Evolutionary conservation across 2,329 filamentous ascomycete genomes (phyloP).

Genomic region (Pseudogymnoascus pannorum): DNA sequence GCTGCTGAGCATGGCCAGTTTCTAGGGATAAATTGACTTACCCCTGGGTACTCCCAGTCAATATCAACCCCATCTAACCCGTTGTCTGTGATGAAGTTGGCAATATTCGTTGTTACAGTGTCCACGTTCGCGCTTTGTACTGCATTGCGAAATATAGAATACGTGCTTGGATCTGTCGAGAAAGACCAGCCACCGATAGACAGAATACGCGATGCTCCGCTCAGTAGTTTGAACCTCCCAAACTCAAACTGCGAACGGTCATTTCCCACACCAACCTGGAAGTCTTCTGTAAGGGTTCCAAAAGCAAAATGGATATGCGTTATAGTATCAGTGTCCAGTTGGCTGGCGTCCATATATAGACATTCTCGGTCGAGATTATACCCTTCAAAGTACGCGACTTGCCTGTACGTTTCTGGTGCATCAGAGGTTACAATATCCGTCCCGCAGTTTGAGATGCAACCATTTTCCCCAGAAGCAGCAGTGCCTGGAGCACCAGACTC

Average conservation of each 20-base stretch:
- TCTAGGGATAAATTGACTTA: not conserved
- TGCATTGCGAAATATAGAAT: conserved; percentile 19
- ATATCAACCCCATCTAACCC: conserved; percentile 29
- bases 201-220: conserved; percentile 30
- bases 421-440: conserved; percentile 27
- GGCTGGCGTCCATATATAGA: conserved; percentile 21
- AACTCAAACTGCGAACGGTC: not conserved
- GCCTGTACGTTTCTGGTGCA: conserved; percentile 15
- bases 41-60: conserved; percentile 37
- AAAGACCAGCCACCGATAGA: conserved; percentile 40
- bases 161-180: conserved; percentile 28
- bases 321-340: conserved; percentile 23
- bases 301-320: conserved; percentile 32
- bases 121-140: conserved; percentile 30
- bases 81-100: conserved; percentile 29
- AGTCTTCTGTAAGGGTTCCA: too few relatives aligned
- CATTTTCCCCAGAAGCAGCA: conserved; percentile 27
- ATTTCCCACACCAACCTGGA: not conserved
- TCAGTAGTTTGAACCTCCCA: not conserved
- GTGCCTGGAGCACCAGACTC: too few relatives aligned
- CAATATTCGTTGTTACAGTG: conserved; percentile 28
- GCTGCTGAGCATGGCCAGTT: not conserved
- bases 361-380: conserved; percentile 27
- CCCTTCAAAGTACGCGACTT: conserved; percentile 31
- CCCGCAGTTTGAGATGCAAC: conserved; percentile 38